Conservation (phyloP, 805 yeast species). For the Candida loeiensis region DNA sequence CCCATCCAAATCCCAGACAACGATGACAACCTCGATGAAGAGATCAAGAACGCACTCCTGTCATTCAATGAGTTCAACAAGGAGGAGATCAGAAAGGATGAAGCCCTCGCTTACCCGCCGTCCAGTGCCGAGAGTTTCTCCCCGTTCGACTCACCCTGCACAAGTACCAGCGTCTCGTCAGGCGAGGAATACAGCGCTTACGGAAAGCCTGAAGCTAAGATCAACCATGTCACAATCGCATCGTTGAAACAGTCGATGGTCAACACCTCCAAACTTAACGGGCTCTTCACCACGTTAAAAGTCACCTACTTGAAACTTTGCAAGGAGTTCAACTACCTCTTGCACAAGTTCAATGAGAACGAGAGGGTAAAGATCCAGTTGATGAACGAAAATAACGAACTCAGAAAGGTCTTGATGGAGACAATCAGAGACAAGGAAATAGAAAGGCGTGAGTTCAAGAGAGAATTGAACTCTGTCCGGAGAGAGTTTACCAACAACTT, state of each 20-base stretch:
- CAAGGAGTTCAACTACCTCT: slow-evolving; percentile 35
- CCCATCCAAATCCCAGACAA: slow-evolving; percentile 5
- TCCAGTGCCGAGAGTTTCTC: slow-evolving; percentile 12
- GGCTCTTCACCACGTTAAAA: slow-evolving; percentile 32
- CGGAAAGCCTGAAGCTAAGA: neutral
- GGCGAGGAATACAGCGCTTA: slow-evolving; percentile 7
- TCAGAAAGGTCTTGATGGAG: slow-evolving; percentile 26
- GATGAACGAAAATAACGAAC: slow-evolving; percentile 35
- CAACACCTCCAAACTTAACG: slow-evolving; percentile 21
- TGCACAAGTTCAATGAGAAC: slow-evolving; percentile 35
- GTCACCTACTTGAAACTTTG: slow-evolving; percentile 36
- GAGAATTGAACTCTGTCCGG: slow-evolving; percentile 5
- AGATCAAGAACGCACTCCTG: neutral
- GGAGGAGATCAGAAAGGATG: neutral
- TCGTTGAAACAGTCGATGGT: slow-evolving; percentile 16
- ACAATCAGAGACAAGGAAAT: slow-evolving; percentile 25
- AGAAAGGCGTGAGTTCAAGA: slow-evolving; percentile 12
- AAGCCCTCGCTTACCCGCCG: slow-evolving; percentile 1
- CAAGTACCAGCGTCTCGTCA: slow-evolving; percentile 11
- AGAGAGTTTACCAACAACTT: slow-evolving; percentile 1
- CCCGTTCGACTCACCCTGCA: slow-evolving; percentile 16
- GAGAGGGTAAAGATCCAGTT: slow-evolving; percentile 32
- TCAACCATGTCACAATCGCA: slow-evolving; percentile 11
- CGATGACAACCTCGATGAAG: slow-evolving; percentile 13
- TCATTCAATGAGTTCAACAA: slow-evolving; percentile 14